Base-by-base conservation (phyloP, 1,139 yeast species). In the Oligophagozyma castellii region DNA sequence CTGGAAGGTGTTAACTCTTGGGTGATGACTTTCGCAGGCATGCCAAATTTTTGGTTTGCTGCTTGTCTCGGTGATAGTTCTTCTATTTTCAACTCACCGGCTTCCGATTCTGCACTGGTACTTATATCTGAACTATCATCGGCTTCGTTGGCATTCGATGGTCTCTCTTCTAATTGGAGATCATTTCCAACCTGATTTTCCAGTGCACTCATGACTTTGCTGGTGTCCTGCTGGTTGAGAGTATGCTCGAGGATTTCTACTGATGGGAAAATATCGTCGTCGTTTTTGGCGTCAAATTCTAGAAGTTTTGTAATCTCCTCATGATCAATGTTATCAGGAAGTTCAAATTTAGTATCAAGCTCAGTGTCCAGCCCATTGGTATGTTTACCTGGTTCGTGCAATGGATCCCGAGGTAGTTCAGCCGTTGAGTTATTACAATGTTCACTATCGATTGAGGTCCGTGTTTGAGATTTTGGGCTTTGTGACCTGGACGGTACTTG, bases 251-350 rank as follows among this genome's bases (percentile, higher is more conserved):
- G 20, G 16, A 41, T 25, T 23, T 41, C 44, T 23, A 35, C 29
- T n/a, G 41, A 35, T 14, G 39, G 35, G 23, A 44, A 41, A 26
- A 43, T 28, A 24, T 40, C 46, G 20, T 40, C 42, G 26, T 42
- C 46, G 24, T 37, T 37, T 28, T 40, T 39, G 6, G 37, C 36
- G 28, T 44, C 50, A 22, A 49, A 36, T 16, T 45, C 52, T 7
- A 46, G 30, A 5, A 49, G 30, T 29, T 43, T 46, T 8, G 48
- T 41, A 28, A 47, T 40, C 22, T 43, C 46, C 19, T 43, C 46
- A 26, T 38, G 36, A 21, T 42, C 47, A 10, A 44, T 22, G 14
- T 37, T 32, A 21, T 38, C 34, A 23, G 42, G 31, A 26, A 37
- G 16, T 16, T 42, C 46, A 19, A 43, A 26, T 14, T 38, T 40